Conservation (phyloP, 257 asterid genomes). For the Gentiana straminea region DNA sequence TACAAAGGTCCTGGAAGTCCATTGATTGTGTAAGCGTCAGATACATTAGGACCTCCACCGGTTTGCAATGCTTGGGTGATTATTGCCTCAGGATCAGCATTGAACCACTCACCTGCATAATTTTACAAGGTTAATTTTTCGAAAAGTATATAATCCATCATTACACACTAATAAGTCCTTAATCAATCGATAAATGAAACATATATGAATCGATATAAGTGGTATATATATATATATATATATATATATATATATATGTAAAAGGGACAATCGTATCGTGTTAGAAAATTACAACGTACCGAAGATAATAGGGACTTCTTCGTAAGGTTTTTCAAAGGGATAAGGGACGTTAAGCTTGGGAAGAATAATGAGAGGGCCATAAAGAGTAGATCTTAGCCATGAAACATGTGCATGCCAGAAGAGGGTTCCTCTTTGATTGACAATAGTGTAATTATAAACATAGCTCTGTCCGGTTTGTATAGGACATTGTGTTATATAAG, state of each 20-base stretch:
- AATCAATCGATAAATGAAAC: no score
- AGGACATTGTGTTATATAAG: slow-evolving; percentile 63
- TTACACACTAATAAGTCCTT: no score
- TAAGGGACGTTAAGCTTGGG: slow-evolving; percentile 48
- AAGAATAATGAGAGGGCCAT: slow-evolving; percentile 51
- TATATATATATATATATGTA: no score
- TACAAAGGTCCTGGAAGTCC: slow-evolving; percentile 67
- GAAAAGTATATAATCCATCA: no score
- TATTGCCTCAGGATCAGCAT: slow-evolving; percentile 53
- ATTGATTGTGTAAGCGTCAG: slow-evolving; percentile 66
- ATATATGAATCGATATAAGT: no score
- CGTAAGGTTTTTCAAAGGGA: slow-evolving; percentile 55
- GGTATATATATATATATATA: no score
- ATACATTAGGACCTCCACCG: slow-evolving; percentile 56
- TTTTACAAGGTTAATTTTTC: background rate
- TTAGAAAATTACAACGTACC: slow-evolving; percentile 16
- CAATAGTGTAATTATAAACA: slow-evolving; percentile 57
- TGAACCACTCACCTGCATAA: slow-evolving; percentile 66
- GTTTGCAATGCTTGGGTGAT: slow-evolving; percentile 55
- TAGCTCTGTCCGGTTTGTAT: slow-evolving; percentile 44
- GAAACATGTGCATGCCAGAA: slow-evolving; percentile 68
- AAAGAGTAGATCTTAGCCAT: slow-evolving; percentile 49
- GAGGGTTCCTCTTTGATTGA: slow-evolving; percentile 63
- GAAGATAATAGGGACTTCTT: slow-evolving; percentile 48
- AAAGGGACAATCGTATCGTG: no score